Evolutionary conservation across 1,284 basidiomycete species (phyloP).

Genomic region (Binderoboletus segoi): DNA sequence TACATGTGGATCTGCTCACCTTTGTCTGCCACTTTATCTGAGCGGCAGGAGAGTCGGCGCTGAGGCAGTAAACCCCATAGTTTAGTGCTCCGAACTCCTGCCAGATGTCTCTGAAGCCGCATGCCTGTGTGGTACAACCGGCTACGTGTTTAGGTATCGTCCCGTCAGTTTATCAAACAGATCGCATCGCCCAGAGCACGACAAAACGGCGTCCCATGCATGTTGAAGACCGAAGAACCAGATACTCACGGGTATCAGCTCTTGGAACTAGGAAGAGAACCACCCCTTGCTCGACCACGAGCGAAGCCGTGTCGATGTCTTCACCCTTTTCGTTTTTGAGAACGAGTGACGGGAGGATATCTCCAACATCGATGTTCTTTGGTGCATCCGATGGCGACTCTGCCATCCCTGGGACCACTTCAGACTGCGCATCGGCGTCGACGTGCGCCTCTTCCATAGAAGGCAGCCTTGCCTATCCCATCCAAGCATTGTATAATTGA

Average conservation of each 20-base stretch:
- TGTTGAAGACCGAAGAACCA: too few relatives aligned
- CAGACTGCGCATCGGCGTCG: neutral
- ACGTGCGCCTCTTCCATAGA: constrained; percentile 11
- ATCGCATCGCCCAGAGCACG: neutral
- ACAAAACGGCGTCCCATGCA: neutral
- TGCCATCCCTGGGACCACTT: constrained; percentile 2
- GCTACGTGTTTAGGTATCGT: constrained; percentile 45
- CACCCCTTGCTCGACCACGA: constrained; percentile 72
- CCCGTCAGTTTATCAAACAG: constrained; percentile 1
- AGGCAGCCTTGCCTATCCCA: constrained; percentile 25
- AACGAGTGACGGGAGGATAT: constrained; percentile 71
- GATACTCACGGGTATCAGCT: constrained; percentile 76
- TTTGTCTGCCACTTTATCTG: constrained; percentile 86
- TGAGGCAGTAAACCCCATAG: constrained; percentile 85
- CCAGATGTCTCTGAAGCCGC: constrained; percentile 84
- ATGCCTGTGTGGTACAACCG: constrained; percentile 88
- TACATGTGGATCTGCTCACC: constrained; percentile 41
- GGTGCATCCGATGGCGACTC: constrained; percentile 25
- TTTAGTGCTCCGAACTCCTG: constrained; percentile 69
- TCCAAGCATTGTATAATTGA: neutral
- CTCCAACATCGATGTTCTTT: constrained; percentile 68
- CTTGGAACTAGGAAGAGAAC: constrained; percentile 85
- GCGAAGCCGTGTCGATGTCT: constrained; percentile 63
- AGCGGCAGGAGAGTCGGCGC: constrained; percentile 77
- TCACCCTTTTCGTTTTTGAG: constrained; percentile 81